Conservation (phyloP, 768 basidiomycete species). For the Leccinum uliginosum region DNA sequence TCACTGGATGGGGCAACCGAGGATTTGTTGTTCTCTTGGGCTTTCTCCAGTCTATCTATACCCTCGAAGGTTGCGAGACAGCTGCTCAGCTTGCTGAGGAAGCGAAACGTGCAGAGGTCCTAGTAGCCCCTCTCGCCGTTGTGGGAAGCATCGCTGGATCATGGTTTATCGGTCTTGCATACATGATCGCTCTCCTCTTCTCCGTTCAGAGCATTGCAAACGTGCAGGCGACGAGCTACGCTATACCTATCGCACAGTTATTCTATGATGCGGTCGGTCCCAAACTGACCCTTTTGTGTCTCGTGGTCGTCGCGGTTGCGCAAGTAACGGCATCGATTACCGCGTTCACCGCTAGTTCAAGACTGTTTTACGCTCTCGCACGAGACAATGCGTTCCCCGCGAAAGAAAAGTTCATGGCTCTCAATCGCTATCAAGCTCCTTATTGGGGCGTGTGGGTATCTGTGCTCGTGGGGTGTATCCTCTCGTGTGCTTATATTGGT, state of each 20-base stretch:
- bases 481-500: conserved; percentile 57
- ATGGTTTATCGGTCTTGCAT: conserved; percentile 52
- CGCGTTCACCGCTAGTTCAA: conserved; percentile 55
- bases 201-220: conserved; percentile 48
- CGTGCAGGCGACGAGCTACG: conserved; percentile 46
- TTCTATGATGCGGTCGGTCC: conserved; percentile 51
- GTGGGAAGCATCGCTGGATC: conserved; percentile 54
- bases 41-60: conserved; percentile 53
- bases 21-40: conserved; percentile 58
- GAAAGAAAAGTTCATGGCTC: conserved; percentile 43
- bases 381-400: conserved; percentile 50
- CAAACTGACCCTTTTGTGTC: conserved; percentile 45
- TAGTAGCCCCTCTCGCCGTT: conserved; percentile 58
- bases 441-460: conserved; percentile 54
- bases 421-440: conserved; percentile 52
- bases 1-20: conserved; percentile 50
- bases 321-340: conserved; percentile 55
- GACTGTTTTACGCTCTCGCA: conserved; percentile 53
- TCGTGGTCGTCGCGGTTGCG: conserved; percentile 44
- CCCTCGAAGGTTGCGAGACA: conserved; percentile 58
- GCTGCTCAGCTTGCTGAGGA: conserved; percentile 64
- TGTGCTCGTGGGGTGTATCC: conserved; percentile 47
- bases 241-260: conserved; percentile 59
- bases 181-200: conserved; percentile 58
- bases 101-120: conserved; percentile 48